Percentiles rank a stretch among this genome's conserved stretches.
Conservation (phyloP, 2,329 filamentous ascomycete species). For the Alternaria alternata region DNA sequence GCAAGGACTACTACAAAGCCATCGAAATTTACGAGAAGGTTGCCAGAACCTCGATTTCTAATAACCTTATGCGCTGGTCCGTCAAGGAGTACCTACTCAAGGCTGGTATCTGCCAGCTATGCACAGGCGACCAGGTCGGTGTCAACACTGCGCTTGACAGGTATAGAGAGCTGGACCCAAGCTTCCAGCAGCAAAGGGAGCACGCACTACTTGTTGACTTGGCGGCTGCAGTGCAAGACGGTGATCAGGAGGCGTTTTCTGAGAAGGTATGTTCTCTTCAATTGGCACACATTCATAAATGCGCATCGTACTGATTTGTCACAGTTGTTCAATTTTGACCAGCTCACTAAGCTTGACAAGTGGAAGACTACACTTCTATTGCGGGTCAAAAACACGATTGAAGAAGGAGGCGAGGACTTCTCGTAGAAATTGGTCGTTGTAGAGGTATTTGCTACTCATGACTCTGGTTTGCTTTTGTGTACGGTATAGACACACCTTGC, state of each 20-base stretch:
- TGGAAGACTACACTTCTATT: conserved; percentile 93
- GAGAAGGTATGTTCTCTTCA: conserved; percentile 68
- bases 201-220: conserved; percentile 82
- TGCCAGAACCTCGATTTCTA: conserved; percentile 77
- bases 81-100: conserved; percentile 97
- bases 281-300: background rate
- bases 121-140: conserved; percentile 77
- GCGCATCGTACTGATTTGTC: conserved; percentile 7
- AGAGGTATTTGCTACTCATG: background rate
- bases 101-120: conserved; percentile 88
- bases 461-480: background rate
- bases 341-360: conserved; percentile 92
- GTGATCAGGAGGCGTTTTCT: conserved; percentile 82
- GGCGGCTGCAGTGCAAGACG: conserved; percentile 74
- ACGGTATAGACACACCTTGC: conserved; percentile 5
- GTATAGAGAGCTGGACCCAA: conserved; percentile 72
- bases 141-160: conserved; percentile 80
- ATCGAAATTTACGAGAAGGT: conserved; percentile 76
- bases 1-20: conserved; percentile 71
- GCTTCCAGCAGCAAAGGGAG: conserved; percentile 80
- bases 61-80: conserved; percentile 70
- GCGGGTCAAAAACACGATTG: conserved; percentile 83
- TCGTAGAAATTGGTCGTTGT: conserved; percentile 55
- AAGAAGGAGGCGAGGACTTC: conserved; percentile 74
- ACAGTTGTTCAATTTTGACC: conserved; percentile 81